Percentiles rank a stretch among this genome's conserved stretches.
Evolutionary conservation across 192 early-diverging fungal species (phyloP).

Genomic region (Globomyces pollinis-pini): DNA sequence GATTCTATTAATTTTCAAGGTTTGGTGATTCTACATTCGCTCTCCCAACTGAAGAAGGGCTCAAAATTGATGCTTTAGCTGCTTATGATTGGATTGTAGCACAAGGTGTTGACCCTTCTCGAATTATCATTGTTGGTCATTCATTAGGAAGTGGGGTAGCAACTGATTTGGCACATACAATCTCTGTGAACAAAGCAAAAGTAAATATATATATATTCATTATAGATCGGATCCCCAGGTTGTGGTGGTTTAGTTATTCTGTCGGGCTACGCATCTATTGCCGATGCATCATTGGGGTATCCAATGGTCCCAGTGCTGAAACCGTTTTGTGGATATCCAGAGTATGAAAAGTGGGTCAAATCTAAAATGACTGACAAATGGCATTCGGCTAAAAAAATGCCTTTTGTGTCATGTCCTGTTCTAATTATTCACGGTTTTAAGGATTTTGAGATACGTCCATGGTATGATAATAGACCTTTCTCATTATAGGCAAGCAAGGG

Average conservation of each 20-base stretch:
- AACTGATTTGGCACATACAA: slow-evolving; percentile 19
- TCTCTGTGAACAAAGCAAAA: slow-evolving; percentile 10
- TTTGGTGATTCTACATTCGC: slow-evolving; percentile 42
- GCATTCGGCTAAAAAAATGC: slow-evolving; percentile 25
- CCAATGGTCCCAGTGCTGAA: slow-evolving; percentile 32
- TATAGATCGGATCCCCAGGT: slow-evolving; percentile 4
- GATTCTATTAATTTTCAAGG: too few species aligned
- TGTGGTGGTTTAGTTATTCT: slow-evolving; percentile 34
- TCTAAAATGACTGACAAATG: slow-evolving; percentile 26
- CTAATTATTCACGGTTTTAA: slow-evolving; percentile 33
- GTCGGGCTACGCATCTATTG: slow-evolving; percentile 35
- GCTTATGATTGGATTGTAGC: slow-evolving; percentile 34
- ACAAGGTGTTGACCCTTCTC: slow-evolving; percentile 22
- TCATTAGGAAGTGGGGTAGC: slow-evolving; percentile 32
- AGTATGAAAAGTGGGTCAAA: slow-evolving; percentile 21
- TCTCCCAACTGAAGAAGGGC: slow-evolving; percentile 24
- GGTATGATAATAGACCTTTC: too few species aligned
- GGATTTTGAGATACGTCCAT: slow-evolving; percentile 38
- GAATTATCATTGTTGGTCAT: slow-evolving; percentile 44
- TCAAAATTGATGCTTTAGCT: slow-evolving; percentile 31
- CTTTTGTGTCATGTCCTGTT: slow-evolving; percentile 21
- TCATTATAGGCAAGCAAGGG: slow-evolving; percentile 18
- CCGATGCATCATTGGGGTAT: slow-evolving; percentile 35
- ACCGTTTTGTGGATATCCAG: slow-evolving; percentile 24
- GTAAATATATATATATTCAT: background rate